Percentiles rank a stretch among this genome's conserved stretches.
phyloP scores from a whole-genome alignment of 352 stramenopile genomes.

The Blastocystis sp. region DNA sequence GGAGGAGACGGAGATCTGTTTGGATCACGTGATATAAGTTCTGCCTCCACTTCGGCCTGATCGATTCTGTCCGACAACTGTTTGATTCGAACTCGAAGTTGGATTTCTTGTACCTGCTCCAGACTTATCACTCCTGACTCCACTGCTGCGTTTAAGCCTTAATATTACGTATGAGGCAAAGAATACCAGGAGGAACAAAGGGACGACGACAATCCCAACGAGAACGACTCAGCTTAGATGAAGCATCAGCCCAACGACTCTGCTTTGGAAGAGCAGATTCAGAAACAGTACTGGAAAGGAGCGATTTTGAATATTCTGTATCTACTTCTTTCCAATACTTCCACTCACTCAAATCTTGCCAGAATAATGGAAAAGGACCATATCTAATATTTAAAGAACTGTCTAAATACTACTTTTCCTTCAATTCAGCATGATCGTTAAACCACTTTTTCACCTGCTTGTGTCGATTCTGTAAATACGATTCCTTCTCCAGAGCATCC shows the following conservation, averaged over 20 bases:
- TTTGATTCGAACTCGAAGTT: slow-evolving; percentile 24
- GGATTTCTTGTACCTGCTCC: slow-evolving; percentile 60
- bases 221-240: slow-evolving; percentile 65
- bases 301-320: slow-evolving; percentile 74
- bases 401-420: slow-evolving; percentile 10
- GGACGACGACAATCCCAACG: slow-evolving; percentile 63
- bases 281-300: slow-evolving; percentile 64
- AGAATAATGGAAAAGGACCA: slow-evolving; percentile 77
- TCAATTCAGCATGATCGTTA: slow-evolving; percentile 70
- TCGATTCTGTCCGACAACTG: slow-evolving; percentile 7
- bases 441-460: slow-evolving; percentile 81
- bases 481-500: slow-evolving; percentile 76
- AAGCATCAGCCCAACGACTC: slow-evolving; percentile 73
- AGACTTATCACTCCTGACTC: slow-evolving; percentile 16
- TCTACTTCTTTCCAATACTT: slow-evolving; percentile 75
- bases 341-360: slow-evolving; percentile 80
- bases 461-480: slow-evolving; percentile 80
- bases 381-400: slow-evolving; percentile 67
- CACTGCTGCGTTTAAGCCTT: slow-evolving; percentile 25
- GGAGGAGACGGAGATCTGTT: slow-evolving; percentile 83
- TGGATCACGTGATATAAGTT: slow-evolving; percentile 67
- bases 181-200: slow-evolving; percentile 64
- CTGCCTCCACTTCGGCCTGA: slow-evolving; percentile 59
- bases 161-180: background rate
- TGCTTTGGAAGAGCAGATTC: background rate